Evolutionary conservation across 208 protist species (phyloP), one percentile per base, ranked within the genome.

Genomic region (Leptomonas seymouri): DNA sequence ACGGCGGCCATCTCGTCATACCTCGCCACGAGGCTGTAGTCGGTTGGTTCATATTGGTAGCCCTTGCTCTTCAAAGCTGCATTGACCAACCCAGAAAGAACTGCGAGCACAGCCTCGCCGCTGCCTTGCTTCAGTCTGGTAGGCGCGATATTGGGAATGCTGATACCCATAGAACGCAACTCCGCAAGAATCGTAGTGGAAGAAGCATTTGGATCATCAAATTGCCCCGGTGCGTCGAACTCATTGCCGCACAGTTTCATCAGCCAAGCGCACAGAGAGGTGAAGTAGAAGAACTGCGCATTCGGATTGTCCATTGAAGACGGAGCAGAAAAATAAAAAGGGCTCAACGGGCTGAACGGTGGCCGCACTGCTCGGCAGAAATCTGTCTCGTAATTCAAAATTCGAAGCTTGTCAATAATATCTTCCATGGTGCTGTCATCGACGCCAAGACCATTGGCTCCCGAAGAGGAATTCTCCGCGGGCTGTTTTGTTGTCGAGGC

Each of bases 231-330:
- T 7, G 83, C 66, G 31, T 91, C 84, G 71, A 91, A 82, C 9
- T 76, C 70, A 49, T 91, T 85, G 5, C 85, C 90, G 72, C 80
- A 89, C 31, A 93, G 42, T 39, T 81, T 85, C 85, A 97, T 95
- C 41, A 97, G 71, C 93, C 93, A 97, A 20, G 87, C 79, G 64
- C 85, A 91, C 20, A 97, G 63, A 18, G 90, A 96, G 0, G 93
- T 95, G 67, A 97, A 97, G 58, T 97, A 97, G 68, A 87, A 93
- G 69, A 95, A 97, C 60, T 97, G 93, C 16, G 85, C 73, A 60
- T 95, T 97, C 16, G 88, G 84, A 62, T 97, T 97, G 74, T 94
- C 88, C 27, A 93, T 59, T 14, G 91, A 86, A 6, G 89, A 93
- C 11, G 88, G 85, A 4, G 75, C 80, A 30, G 78, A 71, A 74